Evolutionary conservation across 1,284 basidiomycete genomes (phyloP).

Genomic region (Stereum hirsutum): DNA sequence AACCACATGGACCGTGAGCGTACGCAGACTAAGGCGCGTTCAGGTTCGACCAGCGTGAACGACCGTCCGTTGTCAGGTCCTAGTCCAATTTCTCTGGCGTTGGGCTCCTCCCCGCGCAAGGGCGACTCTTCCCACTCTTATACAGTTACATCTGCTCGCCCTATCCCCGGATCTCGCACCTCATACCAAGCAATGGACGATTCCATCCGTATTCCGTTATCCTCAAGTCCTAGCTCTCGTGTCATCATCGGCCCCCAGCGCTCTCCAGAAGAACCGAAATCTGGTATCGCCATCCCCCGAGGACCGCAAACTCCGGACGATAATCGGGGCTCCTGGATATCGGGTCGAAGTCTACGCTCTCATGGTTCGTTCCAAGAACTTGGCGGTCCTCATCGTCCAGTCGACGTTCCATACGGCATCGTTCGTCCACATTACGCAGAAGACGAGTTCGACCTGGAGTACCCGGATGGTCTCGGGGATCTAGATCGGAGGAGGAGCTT

Average conservation of each 20-base stretch:
- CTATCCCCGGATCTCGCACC: constrained; percentile 8
- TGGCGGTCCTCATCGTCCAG: constrained; percentile 3
- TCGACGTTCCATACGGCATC: constrained; percentile 1
- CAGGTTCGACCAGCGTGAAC: too few relatives aligned
- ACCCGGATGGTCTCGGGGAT: constrained; percentile 8
- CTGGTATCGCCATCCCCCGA: constrained; percentile 12
- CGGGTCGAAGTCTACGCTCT: constrained; percentile 10
- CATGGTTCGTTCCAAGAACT: constrained; percentile 10
- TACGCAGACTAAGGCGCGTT: too few relatives aligned
- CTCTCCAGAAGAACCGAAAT: constrained; percentile 11
- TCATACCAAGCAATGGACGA: constrained; percentile 7
- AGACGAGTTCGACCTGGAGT: constrained; percentile 6
- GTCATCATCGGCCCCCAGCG: constrained; percentile 8
- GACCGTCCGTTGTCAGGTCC: neutral
- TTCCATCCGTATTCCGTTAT: constrained; percentile 10
- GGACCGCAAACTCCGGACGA: constrained; percentile 9
- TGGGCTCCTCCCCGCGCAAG: neutral
- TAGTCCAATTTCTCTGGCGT: neutral
- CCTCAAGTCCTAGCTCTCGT: constrained; percentile 11
- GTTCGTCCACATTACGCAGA: constrained; percentile 2
- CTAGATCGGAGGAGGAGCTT: constrained; percentile 11
- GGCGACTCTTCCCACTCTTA: neutral
- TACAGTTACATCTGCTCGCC: constrained; percentile 1
- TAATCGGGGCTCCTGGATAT: constrained; percentile 6
- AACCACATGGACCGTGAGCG: neutral